These are phyloP conservation scores for Populus pruinosa DNA, from an alignment of 345 rosid genomes.

Conservation along the genomic window DNA sequence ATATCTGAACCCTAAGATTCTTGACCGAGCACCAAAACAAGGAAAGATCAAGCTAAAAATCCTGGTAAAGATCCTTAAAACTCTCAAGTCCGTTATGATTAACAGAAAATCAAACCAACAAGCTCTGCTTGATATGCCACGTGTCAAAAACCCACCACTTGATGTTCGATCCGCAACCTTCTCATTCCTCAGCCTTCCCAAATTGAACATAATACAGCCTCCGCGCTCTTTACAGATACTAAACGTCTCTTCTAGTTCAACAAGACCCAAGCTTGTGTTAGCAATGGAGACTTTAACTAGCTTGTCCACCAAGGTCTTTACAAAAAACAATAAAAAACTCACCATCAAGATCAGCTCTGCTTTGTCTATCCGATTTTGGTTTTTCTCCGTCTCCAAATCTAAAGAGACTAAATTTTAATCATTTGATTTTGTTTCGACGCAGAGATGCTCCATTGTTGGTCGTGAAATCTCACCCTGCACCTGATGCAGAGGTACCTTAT, in stretches of 20 bases:
- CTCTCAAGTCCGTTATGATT: conserved; percentile 1
- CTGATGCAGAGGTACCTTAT: conserved; percentile 8
- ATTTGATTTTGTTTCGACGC: conserved; percentile 1
- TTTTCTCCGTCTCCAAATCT: conserved; percentile 10
- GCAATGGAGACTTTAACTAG: conserved; percentile 19
- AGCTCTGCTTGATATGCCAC: conserved; percentile 4
- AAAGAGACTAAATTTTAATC: background rate
- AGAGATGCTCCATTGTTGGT: background rate
- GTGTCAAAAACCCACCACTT: conserved; percentile 8
- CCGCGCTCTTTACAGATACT: background rate
- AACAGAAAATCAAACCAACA: background rate
- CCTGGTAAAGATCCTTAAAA: conserved; percentile 7
- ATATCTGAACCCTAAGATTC: background rate
- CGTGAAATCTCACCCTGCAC: background rate
- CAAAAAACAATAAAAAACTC: background rate
- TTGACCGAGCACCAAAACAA: conserved; percentile 5
- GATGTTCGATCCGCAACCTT: background rate
- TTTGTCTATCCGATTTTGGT: conserved; percentile 2
- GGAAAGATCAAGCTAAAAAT: conserved; percentile 1
- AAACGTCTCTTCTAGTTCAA: background rate
- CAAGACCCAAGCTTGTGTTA: background rate
- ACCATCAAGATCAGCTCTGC: background rate
- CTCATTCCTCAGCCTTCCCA: background rate
- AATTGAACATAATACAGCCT: background rate
- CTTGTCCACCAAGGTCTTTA: conserved; percentile 12